Conservation (phyloP, 179 eudicot genomes). For the Drosera spatulata region DNA sequence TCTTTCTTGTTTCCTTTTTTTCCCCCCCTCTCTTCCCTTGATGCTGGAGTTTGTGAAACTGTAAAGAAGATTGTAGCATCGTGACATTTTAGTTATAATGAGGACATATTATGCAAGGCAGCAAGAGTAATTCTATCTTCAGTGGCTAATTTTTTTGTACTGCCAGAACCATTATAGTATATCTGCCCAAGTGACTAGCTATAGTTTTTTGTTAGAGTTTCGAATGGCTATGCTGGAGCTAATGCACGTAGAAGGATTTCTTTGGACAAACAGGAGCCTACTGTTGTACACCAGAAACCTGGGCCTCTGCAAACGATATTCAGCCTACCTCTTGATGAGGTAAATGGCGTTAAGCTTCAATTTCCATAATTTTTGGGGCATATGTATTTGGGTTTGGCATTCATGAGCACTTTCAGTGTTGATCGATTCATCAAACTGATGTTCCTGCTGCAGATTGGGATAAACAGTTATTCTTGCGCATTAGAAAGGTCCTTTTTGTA, state of each 20-base stretch:
- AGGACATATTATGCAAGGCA: no score
- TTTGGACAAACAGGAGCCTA: slow-evolving; percentile 58
- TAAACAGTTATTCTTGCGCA: slow-evolving; percentile 91
- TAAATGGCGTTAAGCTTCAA: slow-evolving; percentile 12
- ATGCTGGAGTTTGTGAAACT: no score
- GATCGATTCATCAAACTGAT: background rate
- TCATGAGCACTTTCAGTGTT: background rate
- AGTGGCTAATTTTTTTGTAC: no score
- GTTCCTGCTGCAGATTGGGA: slow-evolving; percentile 45
- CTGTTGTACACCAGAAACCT: slow-evolving; percentile 80
- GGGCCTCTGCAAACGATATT: slow-evolving; percentile 90
- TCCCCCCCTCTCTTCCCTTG: no score
- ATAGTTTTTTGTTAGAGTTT: slow-evolving; percentile 24
- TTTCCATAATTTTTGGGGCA: no score
- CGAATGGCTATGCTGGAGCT: slow-evolving; percentile 69
- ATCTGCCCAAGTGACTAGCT: background rate
- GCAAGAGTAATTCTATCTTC: no score
- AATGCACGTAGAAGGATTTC: slow-evolving; percentile 53
- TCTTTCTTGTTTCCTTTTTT: no score
- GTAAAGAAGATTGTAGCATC: no score
- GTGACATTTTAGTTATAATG: no score
- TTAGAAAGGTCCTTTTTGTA: slow-evolving; percentile 91
- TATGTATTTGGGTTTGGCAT: background rate
- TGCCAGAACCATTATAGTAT: background rate
- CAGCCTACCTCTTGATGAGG: slow-evolving; percentile 80